Conservation (phyloP, 2,329 filamentous ascomycete species). For the Fusarium pseudograminearum region DNA sequence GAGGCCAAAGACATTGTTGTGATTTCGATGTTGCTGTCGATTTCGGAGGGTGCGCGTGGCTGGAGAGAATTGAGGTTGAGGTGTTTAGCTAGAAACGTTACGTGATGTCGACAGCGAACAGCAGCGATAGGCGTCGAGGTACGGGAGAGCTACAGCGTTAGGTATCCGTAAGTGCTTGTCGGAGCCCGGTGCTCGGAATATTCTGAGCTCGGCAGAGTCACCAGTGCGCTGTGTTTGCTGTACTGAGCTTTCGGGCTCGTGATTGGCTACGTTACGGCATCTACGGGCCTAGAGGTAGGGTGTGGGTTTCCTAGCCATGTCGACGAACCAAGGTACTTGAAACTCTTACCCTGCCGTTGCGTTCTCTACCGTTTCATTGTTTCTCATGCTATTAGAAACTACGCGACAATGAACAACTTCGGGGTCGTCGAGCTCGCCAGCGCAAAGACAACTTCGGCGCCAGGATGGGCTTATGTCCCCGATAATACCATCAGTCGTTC, state of each 20-base stretch:
- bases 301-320: constrained; percentile 39
- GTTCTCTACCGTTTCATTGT: constrained; percentile 1
- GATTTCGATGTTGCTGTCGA: not conserved
- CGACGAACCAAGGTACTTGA: constrained; percentile 3
- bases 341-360: not conserved
- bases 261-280: constrained; percentile 46
- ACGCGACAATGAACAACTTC: constrained; percentile 69
- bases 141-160: constrained; percentile 20
- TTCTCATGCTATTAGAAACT: constrained; percentile 8
- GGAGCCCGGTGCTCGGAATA: constrained; percentile 47
- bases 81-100: constrained; percentile 30
- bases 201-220: constrained; percentile 37
- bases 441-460: constrained; percentile 75
- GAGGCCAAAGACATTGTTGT: constrained; percentile 58
- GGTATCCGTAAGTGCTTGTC: constrained; percentile 18
- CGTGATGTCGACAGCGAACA: constrained; percentile 35
- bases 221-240: constrained; percentile 21
- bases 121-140: constrained; percentile 40
- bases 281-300: constrained; percentile 22
- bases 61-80: constrained; percentile 18
- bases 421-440: constrained; percentile 87
- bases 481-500: constrained; percentile 74
- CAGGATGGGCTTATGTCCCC: constrained; percentile 93
- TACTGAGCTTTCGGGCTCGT: constrained; percentile 27
- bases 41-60: not conserved